These are phyloP conservation scores for Hypholoma sublateritium DNA, from an alignment of 768 basidiomycete genomes.

Conservation along the genomic window DNA sequence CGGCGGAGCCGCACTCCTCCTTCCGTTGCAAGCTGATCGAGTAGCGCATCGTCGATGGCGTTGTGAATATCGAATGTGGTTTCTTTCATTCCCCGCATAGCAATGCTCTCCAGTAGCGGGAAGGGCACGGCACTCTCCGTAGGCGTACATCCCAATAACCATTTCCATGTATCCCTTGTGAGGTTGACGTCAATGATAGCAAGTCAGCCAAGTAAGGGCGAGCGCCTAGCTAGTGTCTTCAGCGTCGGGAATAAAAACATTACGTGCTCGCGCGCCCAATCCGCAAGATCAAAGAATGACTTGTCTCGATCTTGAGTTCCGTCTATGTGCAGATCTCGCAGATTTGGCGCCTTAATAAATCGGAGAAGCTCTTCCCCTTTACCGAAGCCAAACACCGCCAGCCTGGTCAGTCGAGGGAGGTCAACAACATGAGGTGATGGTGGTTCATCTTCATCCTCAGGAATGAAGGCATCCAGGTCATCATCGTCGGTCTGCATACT, in stretches of 20 bases:
- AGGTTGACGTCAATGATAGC: neutral
- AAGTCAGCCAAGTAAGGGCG: neutral
- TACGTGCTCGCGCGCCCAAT: neutral
- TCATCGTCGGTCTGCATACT: neutral
- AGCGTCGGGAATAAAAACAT: neutral
- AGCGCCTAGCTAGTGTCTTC: neutral
- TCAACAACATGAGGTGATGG: neutral
- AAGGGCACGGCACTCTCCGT: neutral
- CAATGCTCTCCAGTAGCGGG: neutral
- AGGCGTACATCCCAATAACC: neutral
- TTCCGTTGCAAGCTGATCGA: too few species aligned
- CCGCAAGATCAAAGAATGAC: neutral
- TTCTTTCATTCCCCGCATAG: neutral
- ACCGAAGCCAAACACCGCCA: neutral
- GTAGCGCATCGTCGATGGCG: too few species aligned
- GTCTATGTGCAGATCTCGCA: neutral
- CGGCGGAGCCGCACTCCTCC: too few species aligned
- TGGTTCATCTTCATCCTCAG: neutral
- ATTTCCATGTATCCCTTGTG: neutral
- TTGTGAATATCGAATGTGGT: neutral
- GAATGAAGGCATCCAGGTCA: neutral
- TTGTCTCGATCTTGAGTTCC: neutral
- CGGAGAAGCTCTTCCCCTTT: neutral
- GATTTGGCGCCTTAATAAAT: neutral
- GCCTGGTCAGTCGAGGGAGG: neutral